Base-by-base conservation (phyloP, 129 eudicot genomes). In the Centrapalus pauciflorus region DNA sequence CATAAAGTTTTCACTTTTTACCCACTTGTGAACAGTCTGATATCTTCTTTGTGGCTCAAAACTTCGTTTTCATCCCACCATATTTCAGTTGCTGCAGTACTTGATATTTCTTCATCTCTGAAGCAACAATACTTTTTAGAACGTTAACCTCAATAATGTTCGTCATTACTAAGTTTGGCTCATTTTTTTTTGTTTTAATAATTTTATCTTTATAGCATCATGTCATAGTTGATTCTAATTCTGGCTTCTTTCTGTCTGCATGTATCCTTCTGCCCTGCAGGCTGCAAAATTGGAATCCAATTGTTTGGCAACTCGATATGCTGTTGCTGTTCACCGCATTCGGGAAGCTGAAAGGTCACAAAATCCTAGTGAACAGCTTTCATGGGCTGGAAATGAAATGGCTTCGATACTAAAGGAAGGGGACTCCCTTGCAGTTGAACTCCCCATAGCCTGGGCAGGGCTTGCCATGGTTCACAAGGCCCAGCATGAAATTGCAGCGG, bases 341-440 rank as follows among this genome's bases (percentile, higher is more conserved):
- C 79, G 83, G 76, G 88, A 87, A 46, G 90, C 86, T 20, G 95
- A 87, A 70, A 81, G 95, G 77, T 79, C 82, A 21, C 90, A 87
- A 68, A 87, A 79, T 79, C 95, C 87, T 5, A 76, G 70, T 25
- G 95, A 87, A 35, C 90, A 84, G 76, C 90, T 87, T 27, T 74
- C 90, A 9, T 87, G 90, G 95, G 95, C 95, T 57, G 88, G 95
- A 54, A 87, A 84, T 74, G 95, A 87, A 72, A 81, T 87, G 90
- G 95, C 95, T 59, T 84, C 95, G 11, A 77, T 87, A 54, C 76
- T 87, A 13, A 70, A 84, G 71, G 95, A 87, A 77, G 95, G 88
- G 20, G 90, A 87, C 69, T 72, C 90, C 13, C 28, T 72, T 54
- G 24, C 65, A 19, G 69, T 82, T 40, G 95, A 87, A 72, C 77